These are phyloP conservation scores for Pseudocercospora fuligena DNA, from an alignment of 2,329 filamentous ascomycete genomes.

Conservation along the genomic window DNA sequence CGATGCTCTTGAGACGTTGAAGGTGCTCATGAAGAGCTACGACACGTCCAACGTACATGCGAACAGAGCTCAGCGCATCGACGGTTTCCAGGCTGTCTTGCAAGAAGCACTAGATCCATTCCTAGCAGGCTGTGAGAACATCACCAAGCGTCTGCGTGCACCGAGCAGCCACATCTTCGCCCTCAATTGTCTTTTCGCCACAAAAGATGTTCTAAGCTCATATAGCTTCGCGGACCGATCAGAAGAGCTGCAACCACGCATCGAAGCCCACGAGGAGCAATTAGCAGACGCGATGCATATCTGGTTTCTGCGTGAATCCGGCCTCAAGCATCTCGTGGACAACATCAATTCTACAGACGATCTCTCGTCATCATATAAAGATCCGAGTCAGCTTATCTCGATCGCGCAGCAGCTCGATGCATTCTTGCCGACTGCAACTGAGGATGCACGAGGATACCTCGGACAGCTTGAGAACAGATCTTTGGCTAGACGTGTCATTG, in stretches of 20 bases:
- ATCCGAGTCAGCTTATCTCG: constrained; percentile 56
- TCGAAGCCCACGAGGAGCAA: constrained; percentile 46
- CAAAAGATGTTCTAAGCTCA: constrained; percentile 59
- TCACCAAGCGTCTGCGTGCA: constrained; percentile 64
- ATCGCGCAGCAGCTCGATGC: constrained; percentile 81
- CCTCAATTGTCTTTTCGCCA: constrained; percentile 71
- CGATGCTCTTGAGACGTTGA: constrained; percentile 78
- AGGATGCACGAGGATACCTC: constrained; percentile 86
- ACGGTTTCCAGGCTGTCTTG: constrained; percentile 76
- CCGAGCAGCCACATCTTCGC: constrained; percentile 71
- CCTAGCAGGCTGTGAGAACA: constrained; percentile 72
- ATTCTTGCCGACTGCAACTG: constrained; percentile 88
- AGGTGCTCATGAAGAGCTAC: constrained; percentile 80
- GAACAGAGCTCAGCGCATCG: constrained; percentile 58
- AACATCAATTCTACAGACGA: constrained; percentile 34
- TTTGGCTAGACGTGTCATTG: constrained; percentile 75
- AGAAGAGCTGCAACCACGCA: constrained; percentile 34
- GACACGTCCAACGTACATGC: constrained; percentile 74
- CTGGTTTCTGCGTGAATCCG: constrained; percentile 77
- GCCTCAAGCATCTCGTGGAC: constrained; percentile 58
- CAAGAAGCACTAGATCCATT: constrained; percentile 85
- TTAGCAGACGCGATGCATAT: constrained; percentile 63
- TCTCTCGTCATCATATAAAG: constrained; percentile 35
- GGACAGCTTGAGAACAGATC: constrained; percentile 73
- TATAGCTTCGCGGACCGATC: constrained; percentile 66